phyloP scores from a whole-genome alignment of 2,329 filamentous ascomycete genomes.

The Amylocarpus encephaloides region DNA sequence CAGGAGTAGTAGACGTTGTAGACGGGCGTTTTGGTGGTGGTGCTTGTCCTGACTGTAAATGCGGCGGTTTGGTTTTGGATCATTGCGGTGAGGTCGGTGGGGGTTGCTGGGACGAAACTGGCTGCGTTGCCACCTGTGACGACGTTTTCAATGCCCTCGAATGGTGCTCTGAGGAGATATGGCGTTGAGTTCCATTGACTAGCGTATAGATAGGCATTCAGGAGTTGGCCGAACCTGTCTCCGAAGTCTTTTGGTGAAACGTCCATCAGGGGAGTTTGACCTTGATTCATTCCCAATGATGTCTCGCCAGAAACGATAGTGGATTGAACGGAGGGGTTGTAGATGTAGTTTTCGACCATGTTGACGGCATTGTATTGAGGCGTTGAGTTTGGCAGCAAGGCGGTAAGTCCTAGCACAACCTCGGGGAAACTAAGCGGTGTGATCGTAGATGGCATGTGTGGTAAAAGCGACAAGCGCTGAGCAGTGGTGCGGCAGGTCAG shows the following conservation, averaged over 20 bases:
- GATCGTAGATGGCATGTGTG: constrained; percentile 15
- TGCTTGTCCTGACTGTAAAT: constrained; percentile 17
- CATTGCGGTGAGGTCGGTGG: constrained; percentile 14
- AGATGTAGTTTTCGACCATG: constrained; percentile 19
- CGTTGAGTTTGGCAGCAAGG: constrained; percentile 16
- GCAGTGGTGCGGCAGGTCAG: constrained; percentile 19
- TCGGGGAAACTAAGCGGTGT: constrained; percentile 19
- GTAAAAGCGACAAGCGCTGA: constrained; percentile 19
- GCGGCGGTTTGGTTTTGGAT: constrained; percentile 19
- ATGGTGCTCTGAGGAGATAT: constrained; percentile 14
- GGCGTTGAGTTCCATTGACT: constrained; percentile 20
- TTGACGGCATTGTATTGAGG: constrained; percentile 14
- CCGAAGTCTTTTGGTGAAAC: constrained; percentile 15
- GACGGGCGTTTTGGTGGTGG: constrained; percentile 10
- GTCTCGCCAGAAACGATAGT: constrained; percentile 9
- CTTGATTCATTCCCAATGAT: constrained; percentile 9
- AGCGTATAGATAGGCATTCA: constrained; percentile 19
- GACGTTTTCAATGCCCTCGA: constrained; percentile 11
- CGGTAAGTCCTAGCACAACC: constrained; percentile 17
- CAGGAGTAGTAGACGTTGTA: constrained; percentile 19
- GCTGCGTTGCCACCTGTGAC: constrained; percentile 15
- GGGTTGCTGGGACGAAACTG: constrained; percentile 13
- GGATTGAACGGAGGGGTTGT: constrained; percentile 11
- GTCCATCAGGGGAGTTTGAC: constrained; percentile 7
- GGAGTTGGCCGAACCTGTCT: constrained; percentile 19